Base-by-base conservation (phyloP, 1,284 basidiomycete genomes). In the Phellinidium pouzarii region DNA sequence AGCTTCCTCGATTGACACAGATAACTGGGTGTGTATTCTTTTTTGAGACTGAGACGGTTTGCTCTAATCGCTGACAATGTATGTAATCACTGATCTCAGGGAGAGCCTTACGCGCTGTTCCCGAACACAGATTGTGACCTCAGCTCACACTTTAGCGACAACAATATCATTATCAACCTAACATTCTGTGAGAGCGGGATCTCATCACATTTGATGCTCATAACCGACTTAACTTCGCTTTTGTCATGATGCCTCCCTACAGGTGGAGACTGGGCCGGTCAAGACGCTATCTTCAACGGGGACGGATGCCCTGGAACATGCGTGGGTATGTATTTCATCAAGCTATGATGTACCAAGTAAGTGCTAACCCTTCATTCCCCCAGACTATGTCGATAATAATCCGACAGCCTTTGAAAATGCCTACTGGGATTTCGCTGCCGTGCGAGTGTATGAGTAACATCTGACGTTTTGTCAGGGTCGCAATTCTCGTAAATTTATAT, bases 141-240 rank as follows among this genome's bases (percentile, higher is more conserved):
- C 46, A 64, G 62, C 25, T 69, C 67, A 1, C 70, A 77, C 48
- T 82, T 85, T 62, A 75, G 74, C 8, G 64, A 73, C 5, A 74
- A 83, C 60, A 79, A 80, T 53, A 81, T 83, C 58, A 71, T 84
- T 44, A 80, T 84, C 63, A 79, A 84, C 60, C 61, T 75, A 56
- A 72, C 68, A 26, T 66, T 73, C 57, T 72, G 79, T 75, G 57
- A 58, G 76, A 66, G 2, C 29, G 31, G 6, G n/a, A 36, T 25
- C 11, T 3, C 3, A 19, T 7, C 20, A 44, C 11, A 11, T 34
- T 34, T 34, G 31, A 8, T 34, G 14, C 14, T 3, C 29, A 12
- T 25, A 1, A 26, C 19, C 14, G n/a, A n/a, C n/a, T n/a, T n/a
- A 5, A 6, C 29, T 8, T 2, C 31, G 3, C 31, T 14, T 34